Percentiles rank a stretch among this genome's conserved stretches.
These are phyloP conservation scores for Fusarium nelsonii DNA, from an alignment of 2,329 filamentous ascomycete genomes.

Conservation along the genomic window DNA sequence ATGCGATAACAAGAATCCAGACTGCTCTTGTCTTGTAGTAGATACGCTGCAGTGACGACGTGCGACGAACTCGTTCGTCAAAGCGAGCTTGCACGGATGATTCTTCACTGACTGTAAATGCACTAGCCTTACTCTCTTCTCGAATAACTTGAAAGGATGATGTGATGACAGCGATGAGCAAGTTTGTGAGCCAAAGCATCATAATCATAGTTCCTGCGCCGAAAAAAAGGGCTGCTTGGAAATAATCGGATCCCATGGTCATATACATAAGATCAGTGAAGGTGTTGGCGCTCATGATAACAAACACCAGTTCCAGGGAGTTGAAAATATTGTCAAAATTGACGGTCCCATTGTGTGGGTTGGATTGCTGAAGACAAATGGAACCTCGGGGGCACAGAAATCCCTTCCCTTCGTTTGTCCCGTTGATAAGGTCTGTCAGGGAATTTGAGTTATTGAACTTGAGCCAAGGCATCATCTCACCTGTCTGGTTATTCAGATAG, in stretches of 20 bases:
- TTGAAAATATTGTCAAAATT: conserved; percentile 96
- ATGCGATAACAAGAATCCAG: conserved; percentile 85
- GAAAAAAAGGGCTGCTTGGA: conserved; percentile 84
- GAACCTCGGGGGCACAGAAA: conserved; percentile 89
- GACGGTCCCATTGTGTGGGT: conserved; percentile 86
- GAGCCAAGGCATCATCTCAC: conserved; percentile 75
- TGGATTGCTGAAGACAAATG: conserved; percentile 81
- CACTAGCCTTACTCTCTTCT: conserved; percentile 94
- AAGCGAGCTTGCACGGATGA: conserved; percentile 51
- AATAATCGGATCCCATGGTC: conserved; percentile 90
- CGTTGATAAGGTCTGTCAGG: conserved; percentile 62
- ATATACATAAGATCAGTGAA: conserved; percentile 96
- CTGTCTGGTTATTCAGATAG: conserved; percentile 73
- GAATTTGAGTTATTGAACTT: conserved; percentile 54
- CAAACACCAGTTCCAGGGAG: conserved; percentile 93
- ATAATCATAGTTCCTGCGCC: conserved; percentile 85
- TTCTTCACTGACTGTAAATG: conserved; percentile 83
- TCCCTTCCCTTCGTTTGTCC: conserved; percentile 75
- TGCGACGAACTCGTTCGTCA: conserved; percentile 55
- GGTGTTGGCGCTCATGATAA: conserved; percentile 98
- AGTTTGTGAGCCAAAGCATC: conserved; percentile 95
- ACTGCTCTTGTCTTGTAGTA: conserved; percentile 80
- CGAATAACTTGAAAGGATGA: conserved; percentile 98
- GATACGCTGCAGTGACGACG: conserved; percentile 71
- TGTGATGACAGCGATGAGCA: conserved; percentile 95